Base-by-base conservation (phyloP, 352 stramenopile genomes). In the Phytopythium ostracodes region DNA sequence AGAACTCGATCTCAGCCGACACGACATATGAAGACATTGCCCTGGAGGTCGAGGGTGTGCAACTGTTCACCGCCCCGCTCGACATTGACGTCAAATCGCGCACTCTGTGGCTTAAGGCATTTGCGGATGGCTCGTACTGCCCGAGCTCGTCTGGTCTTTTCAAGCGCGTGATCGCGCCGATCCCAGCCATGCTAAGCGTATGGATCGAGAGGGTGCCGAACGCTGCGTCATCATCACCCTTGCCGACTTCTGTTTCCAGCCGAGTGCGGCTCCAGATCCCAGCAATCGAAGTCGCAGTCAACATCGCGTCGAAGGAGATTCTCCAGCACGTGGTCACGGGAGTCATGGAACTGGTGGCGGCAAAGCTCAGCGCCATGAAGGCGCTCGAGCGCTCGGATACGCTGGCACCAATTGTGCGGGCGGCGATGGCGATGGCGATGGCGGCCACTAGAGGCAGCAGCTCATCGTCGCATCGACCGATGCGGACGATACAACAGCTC, bases 51-150 rank as follows among this genome's bases (percentile, higher is more conserved):
- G 76, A 87, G 20, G 81, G 81, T 0, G 59, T 91, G 24, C 77
- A 92, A 36, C 42, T 88, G 11, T 88, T 89, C 43, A 88, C 83
- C 8, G 77, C 83, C 0, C 83, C 81, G 17, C 59, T 92, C 20
- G 83, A 91, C 47, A 74, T 92, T 40, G 83, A 92, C 25, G 79
- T 91, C 8, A 84, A 83, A 29, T 91, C 81, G 31, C 71, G 79
- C 20, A 65, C 81, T 3, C 74, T 85, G 63, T 92, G 83, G 83
- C 67, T 92, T 12, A 84, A 83, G 62, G 68, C 75, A 1, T 69
- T 85, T 1, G 24, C 66, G 0, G 79, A 90, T 25, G 77, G 81
- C 6, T 83, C 77, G 2, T 90, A 88, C 51, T 90, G 77, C 10
- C 73, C 77, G 1, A 84, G 70, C 35, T 84, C 81, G 4, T 82